Conservation (phyloP, 352 stramenopile species). For the Phytophthora fragariaefolia region DNA sequence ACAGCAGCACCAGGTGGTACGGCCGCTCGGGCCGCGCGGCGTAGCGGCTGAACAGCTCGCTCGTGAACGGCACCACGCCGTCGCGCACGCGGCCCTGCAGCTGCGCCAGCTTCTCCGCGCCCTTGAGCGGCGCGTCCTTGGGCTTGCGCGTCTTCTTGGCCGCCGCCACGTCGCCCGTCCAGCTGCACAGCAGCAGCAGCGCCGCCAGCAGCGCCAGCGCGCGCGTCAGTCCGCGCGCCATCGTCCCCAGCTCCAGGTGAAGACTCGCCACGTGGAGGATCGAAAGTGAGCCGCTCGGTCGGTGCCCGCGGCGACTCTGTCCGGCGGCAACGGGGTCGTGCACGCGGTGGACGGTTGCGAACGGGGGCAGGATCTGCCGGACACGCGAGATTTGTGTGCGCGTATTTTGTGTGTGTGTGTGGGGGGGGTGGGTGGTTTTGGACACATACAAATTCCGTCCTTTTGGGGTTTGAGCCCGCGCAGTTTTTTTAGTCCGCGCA, state of each 20-base stretch:
- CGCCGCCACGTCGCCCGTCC: constrained; percentile 22
- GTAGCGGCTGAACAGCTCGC: constrained; percentile 63
- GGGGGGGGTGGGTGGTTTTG: too few species aligned
- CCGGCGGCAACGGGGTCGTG: neutral
- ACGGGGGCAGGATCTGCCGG: neutral
- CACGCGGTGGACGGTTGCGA: too few species aligned
- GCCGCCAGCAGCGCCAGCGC: constrained; percentile 38
- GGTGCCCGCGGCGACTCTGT: neutral
- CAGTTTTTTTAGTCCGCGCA: neutral
- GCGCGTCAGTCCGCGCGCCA: constrained; percentile 33
- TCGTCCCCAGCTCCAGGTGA: constrained; percentile 14
- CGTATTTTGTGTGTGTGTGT: too few species aligned
- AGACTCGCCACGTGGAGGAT: constrained; percentile 49
- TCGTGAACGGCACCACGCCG: constrained; percentile 66
- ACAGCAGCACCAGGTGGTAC: constrained; percentile 83
- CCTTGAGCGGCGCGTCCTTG: constrained; percentile 36
- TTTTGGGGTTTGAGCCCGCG: neutral
- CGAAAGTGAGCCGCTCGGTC: constrained; percentile 24
- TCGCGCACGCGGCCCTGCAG: constrained; percentile 58
- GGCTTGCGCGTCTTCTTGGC: constrained; percentile 57
- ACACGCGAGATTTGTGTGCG: too few species aligned
- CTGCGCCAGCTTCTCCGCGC: constrained; percentile 70
- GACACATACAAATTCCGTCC: too few species aligned
- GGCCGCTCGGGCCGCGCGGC: constrained; percentile 71
- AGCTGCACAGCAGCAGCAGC: constrained; percentile 48